Evolutionary conservation across 2,329 filamentous ascomycete genomes (phyloP), one percentile per base, ranked within the genome.

Genomic region (Talaromyces sp.): DNA sequence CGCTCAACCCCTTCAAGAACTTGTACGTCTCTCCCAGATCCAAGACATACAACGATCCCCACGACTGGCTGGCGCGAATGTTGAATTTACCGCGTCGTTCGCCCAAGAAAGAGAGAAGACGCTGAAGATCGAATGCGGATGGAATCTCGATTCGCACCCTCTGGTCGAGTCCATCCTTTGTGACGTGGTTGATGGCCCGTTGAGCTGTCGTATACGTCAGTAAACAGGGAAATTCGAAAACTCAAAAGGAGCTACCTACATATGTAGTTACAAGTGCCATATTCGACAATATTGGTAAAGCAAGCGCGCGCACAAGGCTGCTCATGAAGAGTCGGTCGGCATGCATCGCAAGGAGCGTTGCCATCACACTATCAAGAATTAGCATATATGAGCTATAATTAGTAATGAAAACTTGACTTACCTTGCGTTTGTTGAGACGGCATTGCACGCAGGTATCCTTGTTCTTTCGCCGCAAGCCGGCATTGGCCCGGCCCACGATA

Each of bases 391-490:
- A 42, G 10, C 12, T 12, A 3, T 7, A 47, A 50, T 28, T 27
- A 12, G 10, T 14, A 10, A 51, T 3, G 12, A 47, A 27, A 27
- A 10, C 27, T 50, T 61, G 28, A 61, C 66, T 63, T 66, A 78
- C 76, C 73, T 78, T 78, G 65, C 75, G 75, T 67, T 79, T 79
- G 63, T 78, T 77, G 63, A 78, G 63, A 27, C 76, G 72, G 60
- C 77, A 79, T 63, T 77, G 76, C 14, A 79, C 74, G 68, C 77
- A 79, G 5, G 77, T 78, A 59, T 74, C 76, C 68, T 76, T 78
- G 63, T 79, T 77, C 68, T 78, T 78, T 44, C 77, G 70, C 53
- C 76, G 72, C 65, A 77, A 55, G 23, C 76, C 76, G 42, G 76
- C 76, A 58, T 78, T 76, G 36, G 75, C 74, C 59, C 76, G 66